Evolutionary conservation across 371 early-diverging fungal genomes (phyloP), one percentile per base, ranked within the genome.

Genomic region (Mortierella sp.): DNA sequence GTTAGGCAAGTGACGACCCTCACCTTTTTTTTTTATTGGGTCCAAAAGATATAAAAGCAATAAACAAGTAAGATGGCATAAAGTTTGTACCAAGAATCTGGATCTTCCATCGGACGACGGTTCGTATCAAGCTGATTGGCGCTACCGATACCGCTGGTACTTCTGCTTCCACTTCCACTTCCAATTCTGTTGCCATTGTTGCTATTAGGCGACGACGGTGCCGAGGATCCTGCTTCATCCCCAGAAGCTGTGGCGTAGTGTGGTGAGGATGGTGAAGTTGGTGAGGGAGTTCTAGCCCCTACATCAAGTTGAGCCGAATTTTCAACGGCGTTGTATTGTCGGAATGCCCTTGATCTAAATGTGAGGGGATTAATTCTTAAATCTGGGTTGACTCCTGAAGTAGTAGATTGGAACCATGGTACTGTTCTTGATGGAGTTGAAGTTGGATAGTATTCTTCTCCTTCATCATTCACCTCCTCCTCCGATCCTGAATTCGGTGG

Each of bases 381-480:
- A 35, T 22, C 66, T 29, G 66, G 15, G 19, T 13, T 53, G 43
- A 49, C 42, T 5, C 66, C 43, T 28, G 45, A 34, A 5, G 23
- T 23, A 9, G 32, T 57, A 9, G 13, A 40, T 19, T 62, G 62
- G 19, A 57, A 10, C 62, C 42, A 58, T 1, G 43, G 32, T 19
- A 42, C n/a, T 7, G 13, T 2, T 6, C 13, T 34, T 32, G 35
- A 49, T 10, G 61, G 57, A 13, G 69, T 32, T 4, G 56, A 26
- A 2, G n/a, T 59, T 7, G 68, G 75, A 28, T 80, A 80, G 43
- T 80, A 74, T 37, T 80, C 75, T 23, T 80, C 80, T 0, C 80
- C 80, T n/a, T 74, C 66, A n/a, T 80, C 75, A 49, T 75, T 68
- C 59, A 68, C 68, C 13, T 66, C 65, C 31, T 80, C 80, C n/a